Evolutionary conservation across 768 basidiomycete species (phyloP).

Genomic region (Phanerochaete carnosa): DNA sequence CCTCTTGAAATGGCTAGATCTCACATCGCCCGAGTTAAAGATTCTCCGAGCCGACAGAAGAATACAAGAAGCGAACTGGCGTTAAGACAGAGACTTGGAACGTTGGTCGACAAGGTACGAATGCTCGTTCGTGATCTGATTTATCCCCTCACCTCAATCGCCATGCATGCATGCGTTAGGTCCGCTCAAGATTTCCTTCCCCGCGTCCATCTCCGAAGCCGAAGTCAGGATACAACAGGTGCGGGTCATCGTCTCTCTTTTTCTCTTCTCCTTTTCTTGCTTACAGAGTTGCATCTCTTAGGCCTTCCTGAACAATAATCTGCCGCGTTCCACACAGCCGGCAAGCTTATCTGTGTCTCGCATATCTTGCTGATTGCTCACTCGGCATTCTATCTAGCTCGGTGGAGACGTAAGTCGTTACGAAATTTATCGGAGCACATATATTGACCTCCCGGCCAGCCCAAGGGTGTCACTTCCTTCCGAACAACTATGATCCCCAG

Average conservation of each 20-base stretch:
- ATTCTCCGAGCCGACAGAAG: constrained; percentile 6
- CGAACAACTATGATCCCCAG: constrained; percentile 11
- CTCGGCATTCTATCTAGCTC: background rate
- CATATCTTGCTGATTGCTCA: background rate
- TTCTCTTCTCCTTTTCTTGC: background rate
- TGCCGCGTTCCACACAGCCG: background rate
- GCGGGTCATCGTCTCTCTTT: background rate
- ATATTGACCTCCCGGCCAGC: background rate
- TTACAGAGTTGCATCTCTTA: background rate
- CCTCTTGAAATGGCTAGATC: background rate
- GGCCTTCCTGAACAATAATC: constrained; percentile 1
- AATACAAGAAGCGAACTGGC: constrained; percentile 1
- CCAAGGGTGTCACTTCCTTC: constrained; percentile 9
- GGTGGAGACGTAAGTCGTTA: constrained; percentile 9
- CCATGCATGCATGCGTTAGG: constrained; percentile 7
- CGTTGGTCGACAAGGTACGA: constrained; percentile 16
- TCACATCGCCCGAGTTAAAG: background rate
- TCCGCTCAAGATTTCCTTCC: constrained; percentile 3
- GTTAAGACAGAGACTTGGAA: constrained; percentile 19
- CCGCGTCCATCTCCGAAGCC: constrained; percentile 6
- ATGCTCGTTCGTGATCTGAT: background rate
- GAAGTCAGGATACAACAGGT: constrained; percentile 12
- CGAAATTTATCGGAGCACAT: background rate
- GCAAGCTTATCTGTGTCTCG: background rate
- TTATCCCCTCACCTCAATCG: no score